Percentiles rank a stretch among this genome's conserved stretches.
phyloP scores from a whole-genome alignment of 2,329 filamentous ascomycete genomes.

The Blastomyces parvus region DNA sequence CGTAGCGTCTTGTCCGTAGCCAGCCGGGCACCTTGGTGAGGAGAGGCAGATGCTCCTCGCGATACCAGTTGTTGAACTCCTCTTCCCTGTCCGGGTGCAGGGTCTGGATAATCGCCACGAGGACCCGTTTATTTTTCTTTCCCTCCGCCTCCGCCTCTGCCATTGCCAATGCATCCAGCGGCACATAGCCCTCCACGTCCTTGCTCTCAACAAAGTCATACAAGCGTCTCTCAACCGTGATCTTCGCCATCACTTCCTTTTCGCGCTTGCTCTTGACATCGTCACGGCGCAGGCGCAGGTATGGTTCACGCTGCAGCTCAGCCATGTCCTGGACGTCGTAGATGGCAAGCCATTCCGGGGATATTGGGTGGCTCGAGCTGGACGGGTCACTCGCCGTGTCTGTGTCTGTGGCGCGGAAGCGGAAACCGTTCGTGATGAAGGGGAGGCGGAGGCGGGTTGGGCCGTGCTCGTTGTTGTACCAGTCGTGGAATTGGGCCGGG shows the following conservation, averaged over 20 bases:
- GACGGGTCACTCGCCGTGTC: constrained; percentile 14
- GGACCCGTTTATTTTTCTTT: constrained; percentile 34
- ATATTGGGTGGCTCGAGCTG: constrained; percentile 30
- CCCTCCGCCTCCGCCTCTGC: constrained; percentile 37
- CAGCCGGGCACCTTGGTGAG: constrained; percentile 68
- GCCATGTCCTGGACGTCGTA: constrained; percentile 74
- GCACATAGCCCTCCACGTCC: constrained; percentile 48
- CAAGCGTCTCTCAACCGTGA: constrained; percentile 60
- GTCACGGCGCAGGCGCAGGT: constrained; percentile 45
- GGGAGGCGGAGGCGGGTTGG: constrained; percentile 68
- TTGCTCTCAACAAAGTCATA: constrained; percentile 54
- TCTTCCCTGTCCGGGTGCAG: constrained; percentile 43
- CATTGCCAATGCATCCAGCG: constrained; percentile 52
- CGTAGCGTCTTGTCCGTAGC: constrained; percentile 62
- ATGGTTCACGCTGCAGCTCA: constrained; percentile 59
- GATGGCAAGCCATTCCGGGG: constrained; percentile 64
- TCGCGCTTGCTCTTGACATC: constrained; percentile 50
- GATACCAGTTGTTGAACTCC: constrained; percentile 59
- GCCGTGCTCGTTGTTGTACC: constrained; percentile 92
- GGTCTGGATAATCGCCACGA: constrained; percentile 53
- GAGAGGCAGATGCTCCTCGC: constrained; percentile 63
- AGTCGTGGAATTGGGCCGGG: constrained; percentile 69
- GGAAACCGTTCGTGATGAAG: constrained; percentile 66
- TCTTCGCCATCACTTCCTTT: constrained; percentile 52
- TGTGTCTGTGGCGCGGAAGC: constrained; percentile 62